Base-by-base conservation (phyloP, 768 basidiomycete genomes). In the Psilocybe cyanescens region DNA sequence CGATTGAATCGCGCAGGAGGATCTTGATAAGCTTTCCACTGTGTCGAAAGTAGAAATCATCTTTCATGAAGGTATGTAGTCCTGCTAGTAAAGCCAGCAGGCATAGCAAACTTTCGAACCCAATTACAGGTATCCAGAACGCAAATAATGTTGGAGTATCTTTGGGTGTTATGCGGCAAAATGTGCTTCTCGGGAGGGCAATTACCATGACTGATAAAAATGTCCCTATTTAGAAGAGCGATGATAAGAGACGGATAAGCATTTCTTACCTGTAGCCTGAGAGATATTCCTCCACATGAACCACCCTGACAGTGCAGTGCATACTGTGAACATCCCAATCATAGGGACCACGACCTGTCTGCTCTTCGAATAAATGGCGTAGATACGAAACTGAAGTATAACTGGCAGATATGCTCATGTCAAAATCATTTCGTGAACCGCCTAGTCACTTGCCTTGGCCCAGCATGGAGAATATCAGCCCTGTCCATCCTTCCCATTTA, bases 401-500 rank as follows among this genome's bases (percentile, higher is more conserved):
- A n/a, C 58, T 59, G 37, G 3, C 8, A 16, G 3, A 17, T 28
- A n/a, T 35, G 33, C 9, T 35, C 9, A 35, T 35, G 9, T 35
- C 9, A 9, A 35, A 35, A 35, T 35, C 6, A 35, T 35, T 35
- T 35, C 45, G 19, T 19, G 19, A 19, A 1, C 19, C 19, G 19
- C 19, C 19, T 19, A 19, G 19, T 35, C 33, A 9, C 33, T 35
- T 9, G 44, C 58, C 41, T 59, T 59, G 50, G 6, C 47, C 48
- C 1, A 59, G 19, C 8, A 59, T 8, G 2, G 6, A 14, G 8
- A 59, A 29, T 11, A 33, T 28, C 14, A 59, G 31, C 9, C 33
- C 58, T 1, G 58, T 59, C 49, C 41, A 52, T 6, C 58, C 58
- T 52, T 59, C 50, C 58, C 58, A 59, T 50, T 53, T 12, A 9